phyloP scores from a whole-genome alignment of 257 asterid species.

The Vinca minor region DNA sequence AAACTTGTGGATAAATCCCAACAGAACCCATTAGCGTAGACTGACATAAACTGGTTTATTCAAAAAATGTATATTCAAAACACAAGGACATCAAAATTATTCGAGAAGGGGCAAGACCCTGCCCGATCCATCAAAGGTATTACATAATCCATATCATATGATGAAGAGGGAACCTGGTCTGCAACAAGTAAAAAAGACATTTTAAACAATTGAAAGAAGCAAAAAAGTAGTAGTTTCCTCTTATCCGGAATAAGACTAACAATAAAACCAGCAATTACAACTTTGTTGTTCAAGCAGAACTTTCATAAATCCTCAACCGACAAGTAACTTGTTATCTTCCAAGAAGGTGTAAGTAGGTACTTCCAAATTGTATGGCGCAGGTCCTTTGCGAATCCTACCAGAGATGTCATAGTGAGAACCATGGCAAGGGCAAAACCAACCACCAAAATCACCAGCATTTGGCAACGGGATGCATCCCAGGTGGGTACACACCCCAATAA shows the following conservation, averaged over 20 bases:
- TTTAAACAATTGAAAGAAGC: background rate
- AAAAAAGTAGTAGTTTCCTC: slow-evolving; percentile 7
- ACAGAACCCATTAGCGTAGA: background rate
- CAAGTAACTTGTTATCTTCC: slow-evolving; percentile 69
- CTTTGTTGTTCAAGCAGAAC: too few relatives aligned
- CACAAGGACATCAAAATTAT: slow-evolving; percentile 20
- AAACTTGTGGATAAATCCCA: too few relatives aligned
- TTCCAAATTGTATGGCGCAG: slow-evolving; percentile 88
- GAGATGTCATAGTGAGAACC: slow-evolving; percentile 90
- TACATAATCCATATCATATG: slow-evolving; percentile 14
- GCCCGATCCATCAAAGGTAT: slow-evolving; percentile 18
- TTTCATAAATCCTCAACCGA: slow-evolving; percentile 45
- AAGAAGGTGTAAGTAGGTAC: slow-evolving; percentile 81
- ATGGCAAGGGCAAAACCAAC: slow-evolving; percentile 98
- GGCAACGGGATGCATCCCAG: slow-evolving; percentile 93
- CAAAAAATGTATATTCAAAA: slow-evolving; percentile 3
- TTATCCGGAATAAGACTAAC: slow-evolving; percentile 6
- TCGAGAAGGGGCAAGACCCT: slow-evolving; percentile 15
- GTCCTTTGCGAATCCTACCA: slow-evolving; percentile 89
- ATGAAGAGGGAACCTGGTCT: background rate
- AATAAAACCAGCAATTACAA: slow-evolving; percentile 9
- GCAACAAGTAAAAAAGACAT: background rate
- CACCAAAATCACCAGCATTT: slow-evolving; percentile 95
- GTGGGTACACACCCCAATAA: slow-evolving; percentile 87
- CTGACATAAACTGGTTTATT: slow-evolving; percentile 5